These are phyloP conservation scores for Ceratobasidium sp. DNA, from an alignment of 1,284 basidiomycete species.

Conservation along the genomic window DNA sequence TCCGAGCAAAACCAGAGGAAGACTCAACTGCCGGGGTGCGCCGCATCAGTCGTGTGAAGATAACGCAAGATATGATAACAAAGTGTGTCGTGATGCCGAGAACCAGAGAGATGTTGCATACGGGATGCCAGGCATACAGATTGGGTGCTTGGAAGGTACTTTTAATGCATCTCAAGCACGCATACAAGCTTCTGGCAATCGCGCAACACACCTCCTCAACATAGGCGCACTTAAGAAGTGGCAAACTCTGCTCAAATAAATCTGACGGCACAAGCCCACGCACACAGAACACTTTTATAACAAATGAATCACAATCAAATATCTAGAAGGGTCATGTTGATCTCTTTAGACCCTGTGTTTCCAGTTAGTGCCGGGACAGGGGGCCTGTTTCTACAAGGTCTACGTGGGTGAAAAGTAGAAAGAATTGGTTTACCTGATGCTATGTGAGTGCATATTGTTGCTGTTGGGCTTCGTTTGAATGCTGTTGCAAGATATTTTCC, in stretches of 20 bases:
- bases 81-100: not conserved
- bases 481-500: too few relatives aligned
- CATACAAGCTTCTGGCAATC: not conserved
- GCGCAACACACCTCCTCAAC: not conserved
- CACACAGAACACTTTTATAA: too few relatives aligned
- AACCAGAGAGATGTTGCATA: not conserved
- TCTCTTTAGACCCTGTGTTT: too few relatives aligned
- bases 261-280: too few relatives aligned
- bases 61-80: not conserved
- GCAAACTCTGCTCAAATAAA: not conserved
- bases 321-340: not conserved
- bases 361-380: too few relatives aligned
- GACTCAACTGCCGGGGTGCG: not conserved
- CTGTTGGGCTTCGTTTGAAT: too few relatives aligned
- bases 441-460: too few relatives aligned
- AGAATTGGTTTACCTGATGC: too few relatives aligned
- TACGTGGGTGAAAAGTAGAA: too few relatives aligned
- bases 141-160: not conserved
- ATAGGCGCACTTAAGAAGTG: not conserved
- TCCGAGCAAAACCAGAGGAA: not conserved
- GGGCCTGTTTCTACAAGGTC: too few relatives aligned
- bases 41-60: too few relatives aligned
- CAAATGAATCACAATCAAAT: too few relatives aligned
- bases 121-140: not conserved
- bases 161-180: not conserved